These are phyloP conservation scores for Pseudogymnoascus sp. DNA, from an alignment of 2,329 filamentous ascomycete species.

Conservation along the genomic window DNA sequence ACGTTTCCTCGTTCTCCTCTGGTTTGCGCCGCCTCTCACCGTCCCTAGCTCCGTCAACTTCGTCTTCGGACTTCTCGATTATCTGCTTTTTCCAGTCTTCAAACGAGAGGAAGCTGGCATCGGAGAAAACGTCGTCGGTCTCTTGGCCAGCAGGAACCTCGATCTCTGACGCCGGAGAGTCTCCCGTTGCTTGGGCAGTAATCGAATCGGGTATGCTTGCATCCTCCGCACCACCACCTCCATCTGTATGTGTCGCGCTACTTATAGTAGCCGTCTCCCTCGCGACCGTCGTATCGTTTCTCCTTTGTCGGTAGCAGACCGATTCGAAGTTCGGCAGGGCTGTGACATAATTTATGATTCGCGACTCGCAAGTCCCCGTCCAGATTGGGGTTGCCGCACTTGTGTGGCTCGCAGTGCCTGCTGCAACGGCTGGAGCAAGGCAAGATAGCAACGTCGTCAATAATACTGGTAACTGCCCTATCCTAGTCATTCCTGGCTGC, in stretches of 20 bases:
- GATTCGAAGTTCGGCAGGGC: slow-evolving; percentile 62
- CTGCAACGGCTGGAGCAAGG: background rate
- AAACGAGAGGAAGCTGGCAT: slow-evolving; percentile 85
- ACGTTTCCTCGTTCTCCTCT: slow-evolving; percentile 53
- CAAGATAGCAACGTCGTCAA: background rate
- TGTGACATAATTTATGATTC: slow-evolving; percentile 79
- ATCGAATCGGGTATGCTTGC: slow-evolving; percentile 4
- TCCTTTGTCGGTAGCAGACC: slow-evolving; percentile 30
- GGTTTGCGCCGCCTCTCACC: slow-evolving; percentile 42
- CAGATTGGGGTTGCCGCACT: background rate
- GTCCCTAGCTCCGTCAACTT: slow-evolving; percentile 44
- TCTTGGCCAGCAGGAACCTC: slow-evolving; percentile 25
- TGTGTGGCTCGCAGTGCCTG: background rate
- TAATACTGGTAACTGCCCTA: background rate
- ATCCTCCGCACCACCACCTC: slow-evolving; percentile 7
- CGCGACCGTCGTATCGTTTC: background rate
- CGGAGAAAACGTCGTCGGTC: slow-evolving; percentile 57
- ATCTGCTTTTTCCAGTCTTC: slow-evolving; percentile 98
- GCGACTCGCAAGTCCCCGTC: slow-evolving; percentile 40
- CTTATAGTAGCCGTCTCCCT: slow-evolving; percentile 11
- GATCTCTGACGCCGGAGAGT: background rate
- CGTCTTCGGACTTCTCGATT: slow-evolving; percentile 65
- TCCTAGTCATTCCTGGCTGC: background rate
- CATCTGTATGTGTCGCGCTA: slow-evolving; percentile 9
- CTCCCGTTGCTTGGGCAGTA: slow-evolving; percentile 10